Conservation (phyloP, 2,329 filamentous ascomycete genomes). For the Aspergillus carbonarius region DNA sequence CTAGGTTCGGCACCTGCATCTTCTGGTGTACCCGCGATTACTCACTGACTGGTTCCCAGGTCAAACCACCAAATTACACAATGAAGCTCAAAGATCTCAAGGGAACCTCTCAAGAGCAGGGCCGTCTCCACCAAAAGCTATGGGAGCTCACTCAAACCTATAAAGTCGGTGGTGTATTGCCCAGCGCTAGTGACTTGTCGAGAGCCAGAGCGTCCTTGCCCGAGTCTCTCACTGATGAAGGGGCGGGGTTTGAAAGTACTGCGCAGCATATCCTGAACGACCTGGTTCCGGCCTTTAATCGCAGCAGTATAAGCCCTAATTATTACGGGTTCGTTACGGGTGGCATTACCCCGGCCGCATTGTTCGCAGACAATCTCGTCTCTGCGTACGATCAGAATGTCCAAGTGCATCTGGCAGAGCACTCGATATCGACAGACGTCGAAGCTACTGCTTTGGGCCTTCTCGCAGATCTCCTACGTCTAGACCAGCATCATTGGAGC, state of each 20-base stretch:
- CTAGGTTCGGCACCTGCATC: neutral
- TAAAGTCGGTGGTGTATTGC: slow-evolving; percentile 32
- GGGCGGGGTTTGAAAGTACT: slow-evolving; percentile 32
- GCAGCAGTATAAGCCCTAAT: slow-evolving; percentile 61
- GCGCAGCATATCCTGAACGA: slow-evolving; percentile 42
- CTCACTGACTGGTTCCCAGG: neutral
- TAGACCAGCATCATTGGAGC: slow-evolving; percentile 60
- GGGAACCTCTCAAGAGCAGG: slow-evolving; percentile 17
- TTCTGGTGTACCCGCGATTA: neutral
- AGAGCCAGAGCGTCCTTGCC: slow-evolving; percentile 37
- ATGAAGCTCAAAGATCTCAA: slow-evolving; percentile 17
- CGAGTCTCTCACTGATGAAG: slow-evolving; percentile 26
- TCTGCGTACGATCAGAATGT: slow-evolving; percentile 80
- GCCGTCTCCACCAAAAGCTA: slow-evolving; percentile 25
- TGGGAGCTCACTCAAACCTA: slow-evolving; percentile 33
- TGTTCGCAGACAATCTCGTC: slow-evolving; percentile 81
- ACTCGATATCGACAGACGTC: slow-evolving; percentile 73
- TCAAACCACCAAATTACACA: neutral
- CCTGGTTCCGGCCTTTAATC: slow-evolving; percentile 60
- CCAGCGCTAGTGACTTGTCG: slow-evolving; percentile 28
- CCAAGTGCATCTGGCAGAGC: slow-evolving; percentile 73
- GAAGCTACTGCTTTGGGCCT: slow-evolving; percentile 72
- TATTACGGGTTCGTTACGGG: slow-evolving; percentile 93
- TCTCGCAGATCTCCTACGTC: slow-evolving; percentile 64
- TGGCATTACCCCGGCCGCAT: slow-evolving; percentile 73